phyloP scores from a whole-genome alignment of 139 green algal species.

The Trebouxia sp. region DNA sequence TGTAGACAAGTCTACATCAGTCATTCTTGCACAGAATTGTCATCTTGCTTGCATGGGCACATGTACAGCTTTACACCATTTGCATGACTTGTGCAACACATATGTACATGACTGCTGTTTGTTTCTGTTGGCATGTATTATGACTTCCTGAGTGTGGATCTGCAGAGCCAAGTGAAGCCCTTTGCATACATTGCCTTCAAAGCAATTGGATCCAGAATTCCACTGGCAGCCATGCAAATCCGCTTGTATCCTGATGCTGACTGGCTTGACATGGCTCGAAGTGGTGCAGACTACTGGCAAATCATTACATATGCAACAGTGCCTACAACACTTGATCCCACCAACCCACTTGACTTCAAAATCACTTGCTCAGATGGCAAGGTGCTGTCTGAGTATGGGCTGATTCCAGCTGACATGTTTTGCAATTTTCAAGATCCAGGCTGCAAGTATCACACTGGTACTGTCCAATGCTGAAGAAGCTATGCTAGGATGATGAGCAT shows the following conservation, averaged over 20 bases:
- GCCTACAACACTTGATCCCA: neutral
- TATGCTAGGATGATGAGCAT: neutral
- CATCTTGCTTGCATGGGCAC: no score
- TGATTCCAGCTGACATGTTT: conserved; percentile 11
- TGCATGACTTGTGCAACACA: no score
- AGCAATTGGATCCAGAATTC: neutral
- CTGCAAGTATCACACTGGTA: conserved; percentile 6
- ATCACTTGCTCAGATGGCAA: conserved; percentile 1
- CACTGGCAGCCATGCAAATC: conserved; percentile 9
- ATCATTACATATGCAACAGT: neutral
- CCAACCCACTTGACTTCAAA: conserved; percentile 4
- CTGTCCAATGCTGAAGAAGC: neutral
- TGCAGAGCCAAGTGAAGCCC: neutral
- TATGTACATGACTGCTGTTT: no score
- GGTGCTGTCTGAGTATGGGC: neutral
- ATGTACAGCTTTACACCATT: no score
- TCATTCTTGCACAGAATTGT: no score
- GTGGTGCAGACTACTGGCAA: conserved; percentile 17
- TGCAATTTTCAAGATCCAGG: conserved; percentile 7
- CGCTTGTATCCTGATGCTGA: neutral
- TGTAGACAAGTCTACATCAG: no score
- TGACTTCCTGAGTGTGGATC: no score
- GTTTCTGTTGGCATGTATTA: no score
- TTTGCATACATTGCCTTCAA: conserved; percentile 12
- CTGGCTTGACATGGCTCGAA: conserved; percentile 1